Conservation (phyloP, 192 early-diverging fungal genomes). For the Backusella macrospora region DNA sequence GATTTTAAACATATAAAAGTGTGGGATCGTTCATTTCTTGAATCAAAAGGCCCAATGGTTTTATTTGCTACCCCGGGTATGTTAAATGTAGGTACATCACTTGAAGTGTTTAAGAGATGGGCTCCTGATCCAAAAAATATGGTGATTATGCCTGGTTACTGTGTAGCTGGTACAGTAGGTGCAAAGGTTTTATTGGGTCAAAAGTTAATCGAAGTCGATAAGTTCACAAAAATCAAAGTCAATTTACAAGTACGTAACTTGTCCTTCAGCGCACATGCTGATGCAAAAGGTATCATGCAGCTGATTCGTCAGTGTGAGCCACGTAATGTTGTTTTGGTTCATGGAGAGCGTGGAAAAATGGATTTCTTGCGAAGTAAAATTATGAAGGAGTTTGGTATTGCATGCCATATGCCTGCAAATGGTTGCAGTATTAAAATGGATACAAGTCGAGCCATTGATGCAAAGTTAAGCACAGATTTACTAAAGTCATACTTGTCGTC, state of each 20-base stretch:
- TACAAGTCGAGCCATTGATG: slow-evolving; percentile 68
- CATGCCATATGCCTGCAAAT: slow-evolving; percentile 89
- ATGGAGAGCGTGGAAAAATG: slow-evolving; percentile 94
- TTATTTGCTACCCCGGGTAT: slow-evolving; percentile 97
- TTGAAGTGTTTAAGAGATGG: slow-evolving; percentile 97
- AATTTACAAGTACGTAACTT: slow-evolving; percentile 94
- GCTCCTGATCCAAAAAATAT: slow-evolving; percentile 90
- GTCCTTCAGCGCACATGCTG: slow-evolving; percentile 96
- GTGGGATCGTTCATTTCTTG: slow-evolving; percentile 71
- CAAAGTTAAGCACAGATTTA: slow-evolving; percentile 51
- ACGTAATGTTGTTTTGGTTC: slow-evolving; percentile 90
- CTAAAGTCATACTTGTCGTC: slow-evolving; percentile 48
- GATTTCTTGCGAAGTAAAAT: slow-evolving; percentile 79
- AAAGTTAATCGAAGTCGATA: slow-evolving; percentile 84
- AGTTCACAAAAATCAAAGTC: slow-evolving; percentile 72
- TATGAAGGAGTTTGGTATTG: slow-evolving; percentile 79
- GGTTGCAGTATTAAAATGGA: slow-evolving; percentile 74
- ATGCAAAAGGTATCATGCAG: slow-evolving; percentile 97
- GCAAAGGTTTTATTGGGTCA: slow-evolving; percentile 90
- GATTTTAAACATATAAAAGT: slow-evolving; percentile 93
- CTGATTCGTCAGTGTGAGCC: slow-evolving; percentile 89
- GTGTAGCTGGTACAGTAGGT: slow-evolving; percentile 95
- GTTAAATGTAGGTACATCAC: slow-evolving; percentile 93
- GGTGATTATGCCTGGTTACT: slow-evolving; percentile 98
- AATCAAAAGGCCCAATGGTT: slow-evolving; percentile 90